phyloP scores from a whole-genome alignment of 495 filamentous ascomycete genomes.

The Aspergillus heteromorphus region DNA sequence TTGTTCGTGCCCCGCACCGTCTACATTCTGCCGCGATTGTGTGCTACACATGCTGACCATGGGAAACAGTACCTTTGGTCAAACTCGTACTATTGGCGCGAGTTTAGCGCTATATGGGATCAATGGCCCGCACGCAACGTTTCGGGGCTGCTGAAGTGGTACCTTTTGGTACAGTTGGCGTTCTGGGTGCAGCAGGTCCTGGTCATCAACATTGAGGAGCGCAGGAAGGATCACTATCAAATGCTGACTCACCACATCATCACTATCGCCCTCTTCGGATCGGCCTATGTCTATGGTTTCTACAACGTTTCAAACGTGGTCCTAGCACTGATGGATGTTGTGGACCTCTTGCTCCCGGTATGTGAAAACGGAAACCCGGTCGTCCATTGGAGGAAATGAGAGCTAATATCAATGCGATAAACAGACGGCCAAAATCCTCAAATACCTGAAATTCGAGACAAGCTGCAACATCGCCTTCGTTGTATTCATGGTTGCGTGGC shows the following conservation, averaged over 20 bases:
- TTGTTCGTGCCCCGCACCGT: slow-evolving; percentile 53
- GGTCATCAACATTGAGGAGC: slow-evolving; percentile 89
- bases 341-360: slow-evolving; percentile 84
- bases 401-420: slow-evolving; percentile 10
- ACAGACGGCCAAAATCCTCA: slow-evolving; percentile 89
- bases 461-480: slow-evolving; percentile 82
- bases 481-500: slow-evolving; percentile 81
- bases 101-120: slow-evolving; percentile 74
- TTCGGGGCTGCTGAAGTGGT: slow-evolving; percentile 72
- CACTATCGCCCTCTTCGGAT: slow-evolving; percentile 72
- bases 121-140: slow-evolving; percentile 75
- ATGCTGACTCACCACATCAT: slow-evolving; percentile 95
- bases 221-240: slow-evolving; percentile 89
- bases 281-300: slow-evolving; percentile 76
- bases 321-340: slow-evolving; percentile 87
- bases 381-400: background rate
- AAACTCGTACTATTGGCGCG: slow-evolving; percentile 71
- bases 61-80: slow-evolving; percentile 67
- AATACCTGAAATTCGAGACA: slow-evolving; percentile 71
- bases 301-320: slow-evolving; percentile 86
- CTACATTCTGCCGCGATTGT: background rate
- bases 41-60: slow-evolving; percentile 5
- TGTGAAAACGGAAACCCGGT: slow-evolving; percentile 30
- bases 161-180: slow-evolving; percentile 83
- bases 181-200: slow-evolving; percentile 95